Evolutionary conservation across 768 basidiomycete genomes (phyloP), one percentile per base, ranked within the genome.

Genomic region (Amanita exitialis): DNA sequence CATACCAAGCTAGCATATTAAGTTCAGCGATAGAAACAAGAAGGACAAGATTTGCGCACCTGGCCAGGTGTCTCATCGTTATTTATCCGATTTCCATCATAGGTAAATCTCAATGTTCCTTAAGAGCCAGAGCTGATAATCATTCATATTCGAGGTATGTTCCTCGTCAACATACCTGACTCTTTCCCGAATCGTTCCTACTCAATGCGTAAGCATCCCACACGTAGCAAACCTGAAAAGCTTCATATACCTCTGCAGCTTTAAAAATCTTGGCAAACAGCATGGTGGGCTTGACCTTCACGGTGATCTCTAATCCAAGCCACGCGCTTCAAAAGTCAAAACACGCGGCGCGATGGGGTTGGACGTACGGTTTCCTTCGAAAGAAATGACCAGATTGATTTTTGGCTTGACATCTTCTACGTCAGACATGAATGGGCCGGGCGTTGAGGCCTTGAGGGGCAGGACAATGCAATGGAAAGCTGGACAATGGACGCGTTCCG

Each of bases 331-430:
- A 51, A 21, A 32, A 51, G 43, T 23, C 7, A 41, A 30, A 20
- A 41, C 18, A 20, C 21, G 18, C 39, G 52, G 39, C 58, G 75
- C 56, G 37, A 27, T 20, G 13, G 3, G 37, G 13, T 44, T 30
- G 44, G 13, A 27, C 50, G 7, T 32, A 85, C 83, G 69, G 49
- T 67, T 65, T 13, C 76, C 78, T 51, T 83, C 80, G 53, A 73
- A 78, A 32, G 64, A 62, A 57, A 86, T 69, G 47, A 68, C 66
- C n/a, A 86, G 63, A 61, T 79, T 82, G 43, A 86, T 68, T 57
- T 86, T 86, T 13, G 84, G 83, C 62, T 86, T 86, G 21, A 79
- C 76, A 51, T 86, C 83, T 38, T 61, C 62, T 56, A 68, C 78
- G 51, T 62, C 59, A 46, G 71, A 68, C 76, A 75, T 76, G n/a